phyloP scores from a whole-genome alignment of 2,329 filamentous ascomycete species.

The Cadophora luteo-olivacea region DNA sequence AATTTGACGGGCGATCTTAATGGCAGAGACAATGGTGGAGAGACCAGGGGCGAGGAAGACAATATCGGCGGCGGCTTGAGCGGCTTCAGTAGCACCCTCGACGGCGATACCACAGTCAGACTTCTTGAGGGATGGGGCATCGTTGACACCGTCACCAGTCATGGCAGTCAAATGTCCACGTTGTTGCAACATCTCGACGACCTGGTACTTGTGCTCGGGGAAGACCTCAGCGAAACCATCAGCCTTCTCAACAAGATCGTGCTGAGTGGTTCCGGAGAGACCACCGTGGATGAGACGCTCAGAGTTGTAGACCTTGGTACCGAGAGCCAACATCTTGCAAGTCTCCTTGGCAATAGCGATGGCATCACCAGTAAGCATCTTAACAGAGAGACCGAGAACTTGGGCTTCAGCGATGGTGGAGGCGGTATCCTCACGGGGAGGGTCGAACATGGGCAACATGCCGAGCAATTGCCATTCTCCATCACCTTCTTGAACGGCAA shows the following conservation, averaged over 20 bases:
- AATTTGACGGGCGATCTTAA: slow-evolving; percentile 93
- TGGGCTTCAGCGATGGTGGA: slow-evolving; percentile 80
- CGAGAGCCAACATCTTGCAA: slow-evolving; percentile 81
- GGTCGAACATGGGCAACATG: slow-evolving; percentile 82
- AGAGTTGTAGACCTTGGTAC: slow-evolving; percentile 83
- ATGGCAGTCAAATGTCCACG: slow-evolving; percentile 94
- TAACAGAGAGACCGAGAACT: slow-evolving; percentile 77
- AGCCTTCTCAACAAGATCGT: slow-evolving; percentile 83
- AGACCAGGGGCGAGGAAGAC: slow-evolving; percentile 93
- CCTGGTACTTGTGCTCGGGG: slow-evolving; percentile 94
- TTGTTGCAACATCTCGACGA: slow-evolving; percentile 92
- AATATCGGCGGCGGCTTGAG: slow-evolving; percentile 89
- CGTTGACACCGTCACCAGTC: slow-evolving; percentile 96
- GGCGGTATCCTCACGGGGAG: slow-evolving; percentile 78
- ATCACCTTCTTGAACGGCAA: slow-evolving; percentile 79
- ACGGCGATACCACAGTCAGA: slow-evolving; percentile 95
- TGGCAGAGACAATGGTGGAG: slow-evolving; percentile 88
- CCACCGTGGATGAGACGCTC: slow-evolving; percentile 79
- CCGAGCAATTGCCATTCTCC: slow-evolving; percentile 74
- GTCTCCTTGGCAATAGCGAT: slow-evolving; percentile 83
- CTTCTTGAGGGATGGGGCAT: slow-evolving; percentile 91
- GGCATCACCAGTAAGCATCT: slow-evolving; percentile 84
- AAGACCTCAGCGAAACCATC: slow-evolving; percentile 96
- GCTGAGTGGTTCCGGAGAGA: slow-evolving; percentile 74
- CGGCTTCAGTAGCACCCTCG: slow-evolving; percentile 89